Evolutionary conservation across 2,329 filamentous ascomycete genomes (phyloP).

Genomic region (Zymoseptoria crescenta): DNA sequence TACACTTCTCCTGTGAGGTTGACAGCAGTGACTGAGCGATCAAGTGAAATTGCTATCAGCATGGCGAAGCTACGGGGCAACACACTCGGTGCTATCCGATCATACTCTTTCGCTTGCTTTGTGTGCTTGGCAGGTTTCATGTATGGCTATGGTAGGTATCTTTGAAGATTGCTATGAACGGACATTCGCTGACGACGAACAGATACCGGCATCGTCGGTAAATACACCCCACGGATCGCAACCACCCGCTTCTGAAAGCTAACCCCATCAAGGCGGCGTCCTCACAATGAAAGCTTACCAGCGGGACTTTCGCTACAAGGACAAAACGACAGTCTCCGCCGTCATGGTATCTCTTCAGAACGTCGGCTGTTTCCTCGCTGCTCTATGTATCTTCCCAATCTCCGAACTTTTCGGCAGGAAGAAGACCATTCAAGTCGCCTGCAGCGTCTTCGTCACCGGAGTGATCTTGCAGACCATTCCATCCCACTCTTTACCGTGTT

Average conservation of each 20-base stretch:
- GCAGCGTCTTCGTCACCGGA: constrained; percentile 35
- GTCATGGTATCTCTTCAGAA: constrained; percentile 46
- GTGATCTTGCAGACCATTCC: constrained; percentile 43
- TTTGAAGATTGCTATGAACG: background rate
- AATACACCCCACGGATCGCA: background rate
- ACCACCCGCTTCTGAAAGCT: background rate
- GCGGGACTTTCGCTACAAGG: constrained; percentile 21
- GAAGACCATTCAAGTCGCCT: constrained; percentile 39
- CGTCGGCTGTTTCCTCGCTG: constrained; percentile 46
- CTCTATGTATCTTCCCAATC: constrained; percentile 43
- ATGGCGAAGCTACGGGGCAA: constrained; percentile 20
- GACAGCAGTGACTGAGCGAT: background rate
- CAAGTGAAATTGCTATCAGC: background rate
- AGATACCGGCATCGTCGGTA: constrained; percentile 34
- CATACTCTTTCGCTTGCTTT: constrained; percentile 19
- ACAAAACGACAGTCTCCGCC: constrained; percentile 24
- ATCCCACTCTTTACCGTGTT: constrained; percentile 37
- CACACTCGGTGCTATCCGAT: constrained; percentile 16
- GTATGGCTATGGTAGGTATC: constrained; percentile 31
- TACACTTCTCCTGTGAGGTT: background rate
- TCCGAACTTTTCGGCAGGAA: constrained; percentile 41
- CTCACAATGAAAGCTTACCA: constrained; percentile 24
- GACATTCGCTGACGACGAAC: background rate
- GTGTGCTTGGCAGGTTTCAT: constrained; percentile 19
- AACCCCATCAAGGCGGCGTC: constrained; percentile 17